Evolutionary conservation across 306 rosid genomes (phyloP).

Genomic region (Herpetospermum pedunculosum): DNA sequence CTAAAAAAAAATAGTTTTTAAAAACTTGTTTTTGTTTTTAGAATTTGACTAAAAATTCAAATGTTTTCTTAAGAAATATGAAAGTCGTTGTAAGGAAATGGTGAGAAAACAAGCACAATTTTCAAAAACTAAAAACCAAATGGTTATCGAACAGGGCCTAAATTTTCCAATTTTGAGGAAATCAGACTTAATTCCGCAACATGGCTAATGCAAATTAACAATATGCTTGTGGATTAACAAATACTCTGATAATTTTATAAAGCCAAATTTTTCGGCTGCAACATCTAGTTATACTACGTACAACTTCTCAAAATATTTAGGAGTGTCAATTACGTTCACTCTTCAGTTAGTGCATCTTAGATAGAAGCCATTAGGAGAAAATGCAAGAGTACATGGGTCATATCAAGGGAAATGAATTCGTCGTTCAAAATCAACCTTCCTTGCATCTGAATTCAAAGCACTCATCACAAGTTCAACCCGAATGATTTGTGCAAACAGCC

Average conservation of each 20-base stretch:
- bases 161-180: not conserved
- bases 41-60: too few relatives aligned
- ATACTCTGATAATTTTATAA: not conserved
- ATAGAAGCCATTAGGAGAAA: not conserved
- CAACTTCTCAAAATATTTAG: not conserved
- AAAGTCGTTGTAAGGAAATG: too few relatives aligned
- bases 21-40: too few relatives aligned
- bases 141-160: too few relatives aligned
- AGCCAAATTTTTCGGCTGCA: not conserved
- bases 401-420: not conserved
- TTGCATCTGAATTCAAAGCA: slow-evolving; percentile 82
- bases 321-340: not conserved
- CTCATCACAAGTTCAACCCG: slow-evolving; percentile 84
- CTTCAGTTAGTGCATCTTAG: not conserved
- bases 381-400: not conserved
- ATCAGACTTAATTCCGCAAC: not conserved
- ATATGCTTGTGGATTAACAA: not conserved
- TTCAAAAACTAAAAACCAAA: too few relatives aligned
- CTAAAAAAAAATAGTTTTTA: too few relatives aligned
- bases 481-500: slow-evolving; percentile 86
- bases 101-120: too few relatives aligned
- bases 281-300: not conserved
- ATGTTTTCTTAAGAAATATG: too few relatives aligned
- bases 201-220: not conserved
- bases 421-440: slow-evolving; percentile 60